A percentile compares a stretch with the other conserved stretches of the same genome.
These are phyloP conservation scores for Fomitiporia mediterranea DNA, from an alignment of 1,284 basidiomycete genomes.

Conservation along the genomic window DNA sequence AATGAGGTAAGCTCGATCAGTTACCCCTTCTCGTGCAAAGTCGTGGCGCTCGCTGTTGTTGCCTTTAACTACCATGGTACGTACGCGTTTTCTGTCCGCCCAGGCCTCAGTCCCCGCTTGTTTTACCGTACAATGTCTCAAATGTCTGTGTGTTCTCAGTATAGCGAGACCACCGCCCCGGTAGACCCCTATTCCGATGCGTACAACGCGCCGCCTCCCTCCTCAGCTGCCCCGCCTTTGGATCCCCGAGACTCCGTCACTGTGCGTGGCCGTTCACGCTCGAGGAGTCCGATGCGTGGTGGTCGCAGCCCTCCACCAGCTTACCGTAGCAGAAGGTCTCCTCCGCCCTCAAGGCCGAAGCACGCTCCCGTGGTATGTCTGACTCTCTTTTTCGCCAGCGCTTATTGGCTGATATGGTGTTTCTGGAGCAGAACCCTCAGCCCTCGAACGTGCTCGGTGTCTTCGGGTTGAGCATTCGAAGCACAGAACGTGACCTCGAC, in stretches of 20 bases:
- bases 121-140: not conserved
- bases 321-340: conserved; percentile 36
- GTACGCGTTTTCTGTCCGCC: conserved; percentile 29
- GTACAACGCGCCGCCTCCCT: conserved; percentile 60
- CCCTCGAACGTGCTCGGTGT: conserved; percentile 91
- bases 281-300: conserved; percentile 55
- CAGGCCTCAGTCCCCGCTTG: conserved; percentile 13
- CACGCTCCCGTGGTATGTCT: conserved; percentile 70
- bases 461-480: conserved; percentile 94
- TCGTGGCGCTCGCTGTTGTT: conserved; percentile 13
- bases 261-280: conserved; percentile 50
- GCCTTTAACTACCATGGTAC: conserved; percentile 62
- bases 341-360: conserved; percentile 53
- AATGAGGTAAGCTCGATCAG: conserved; percentile 1
- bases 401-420: conserved; percentile 32
- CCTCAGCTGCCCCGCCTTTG: conserved; percentile 33
- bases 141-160: conserved; percentile 18
- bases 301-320: conserved; percentile 45
- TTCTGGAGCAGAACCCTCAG: conserved; percentile 64
- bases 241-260: conserved; percentile 45
- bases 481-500: conserved; percentile 89
- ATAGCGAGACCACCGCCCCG: conserved; percentile 50
- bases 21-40: conserved; percentile 10
- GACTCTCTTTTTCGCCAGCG: conserved; percentile 15
- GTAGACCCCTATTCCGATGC: conserved; percentile 80